Conservation (phyloP, 805 yeast genomes). For the Cyberlindnera suaveolens region DNA sequence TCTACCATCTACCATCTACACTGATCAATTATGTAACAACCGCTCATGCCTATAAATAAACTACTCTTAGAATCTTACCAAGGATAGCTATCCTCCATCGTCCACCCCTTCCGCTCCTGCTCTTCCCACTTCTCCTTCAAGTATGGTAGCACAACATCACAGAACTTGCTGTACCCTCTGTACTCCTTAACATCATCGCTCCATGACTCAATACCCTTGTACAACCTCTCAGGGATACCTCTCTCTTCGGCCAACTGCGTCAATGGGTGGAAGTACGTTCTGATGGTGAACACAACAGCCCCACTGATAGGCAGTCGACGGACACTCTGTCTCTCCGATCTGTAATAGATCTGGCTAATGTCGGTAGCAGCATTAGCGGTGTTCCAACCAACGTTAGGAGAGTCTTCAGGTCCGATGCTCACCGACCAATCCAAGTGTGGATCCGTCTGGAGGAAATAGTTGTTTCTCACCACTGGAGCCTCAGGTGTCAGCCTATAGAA, state of each 20-base stretch:
- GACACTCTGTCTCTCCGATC: constrained; percentile 61
- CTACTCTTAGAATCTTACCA: not conserved
- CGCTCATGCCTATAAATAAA: too few relatives aligned
- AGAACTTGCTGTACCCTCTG: constrained; percentile 50
- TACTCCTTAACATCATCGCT: constrained; percentile 51
- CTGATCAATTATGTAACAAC: too few relatives aligned
- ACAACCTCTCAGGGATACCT: constrained; percentile 51
- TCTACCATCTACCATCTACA: too few relatives aligned
- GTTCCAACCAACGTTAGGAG: constrained; percentile 54
- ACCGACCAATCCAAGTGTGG: constrained; percentile 57
- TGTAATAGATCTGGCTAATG: constrained; percentile 42
- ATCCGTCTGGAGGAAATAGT: constrained; percentile 62
- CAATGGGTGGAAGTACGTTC: constrained; percentile 58
- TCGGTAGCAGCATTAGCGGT: constrained; percentile 47
- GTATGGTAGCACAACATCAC: constrained; percentile 50
- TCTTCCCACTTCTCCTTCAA: constrained; percentile 38
- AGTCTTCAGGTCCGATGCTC: constrained; percentile 54
- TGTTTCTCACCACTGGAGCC: constrained; percentile 60
- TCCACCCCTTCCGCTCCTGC: constrained; percentile 18
- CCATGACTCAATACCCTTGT: constrained; percentile 58
- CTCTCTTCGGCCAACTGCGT: constrained; percentile 52
- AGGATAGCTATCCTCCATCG: constrained; percentile 9
- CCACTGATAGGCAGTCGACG: constrained; percentile 57
- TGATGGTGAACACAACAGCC: constrained; percentile 50
- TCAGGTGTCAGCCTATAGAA: constrained; percentile 51